phyloP scores from a whole-genome alignment of 345 rosid genomes.

The Aquilaria malaccensis region DNA sequence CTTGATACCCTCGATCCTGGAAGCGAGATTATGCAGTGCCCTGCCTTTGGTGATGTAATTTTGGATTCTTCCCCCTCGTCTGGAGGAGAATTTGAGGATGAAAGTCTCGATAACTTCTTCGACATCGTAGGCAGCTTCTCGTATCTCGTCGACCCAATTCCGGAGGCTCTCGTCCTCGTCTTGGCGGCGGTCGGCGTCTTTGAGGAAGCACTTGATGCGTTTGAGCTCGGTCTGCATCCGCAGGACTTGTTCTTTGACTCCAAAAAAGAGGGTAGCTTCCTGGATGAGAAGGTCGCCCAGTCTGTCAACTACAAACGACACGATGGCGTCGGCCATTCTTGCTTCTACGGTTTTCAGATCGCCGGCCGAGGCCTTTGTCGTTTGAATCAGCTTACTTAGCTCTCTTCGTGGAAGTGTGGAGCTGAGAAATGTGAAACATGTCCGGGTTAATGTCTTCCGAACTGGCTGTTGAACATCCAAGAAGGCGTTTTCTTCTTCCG shows the following conservation, averaged over 20 bases:
- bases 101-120: slow-evolving; percentile 25
- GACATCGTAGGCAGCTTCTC: slow-evolving; percentile 17
- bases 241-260: slow-evolving; percentile 15
- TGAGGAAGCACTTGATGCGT: slow-evolving; percentile 27
- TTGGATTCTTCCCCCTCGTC: background rate
- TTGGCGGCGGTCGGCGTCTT: slow-evolving; percentile 30
- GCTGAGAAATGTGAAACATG: too few species aligned
- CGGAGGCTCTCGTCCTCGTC: slow-evolving; percentile 19
- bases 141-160: slow-evolving; percentile 21
- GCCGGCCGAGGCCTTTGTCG: background rate
- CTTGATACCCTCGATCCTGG: slow-evolving; percentile 21
- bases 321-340: slow-evolving; percentile 30
- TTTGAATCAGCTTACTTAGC: too few species aligned
- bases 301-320: slow-evolving; percentile 19
- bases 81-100: slow-evolving; percentile 2
- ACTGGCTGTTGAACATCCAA: too few species aligned
- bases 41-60: slow-evolving; percentile 3
- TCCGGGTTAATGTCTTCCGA: too few species aligned
- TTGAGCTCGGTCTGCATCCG: slow-evolving; percentile 15
- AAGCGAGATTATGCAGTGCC: slow-evolving; percentile 17
- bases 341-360: too few species aligned
- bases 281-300: slow-evolving; percentile 18
- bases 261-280: slow-evolving; percentile 20
- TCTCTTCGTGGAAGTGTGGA: too few species aligned
- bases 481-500: too few species aligned